Conservation (phyloP, 495 filamentous ascomycete species). For the Hypoxylon perforatum region DNA sequence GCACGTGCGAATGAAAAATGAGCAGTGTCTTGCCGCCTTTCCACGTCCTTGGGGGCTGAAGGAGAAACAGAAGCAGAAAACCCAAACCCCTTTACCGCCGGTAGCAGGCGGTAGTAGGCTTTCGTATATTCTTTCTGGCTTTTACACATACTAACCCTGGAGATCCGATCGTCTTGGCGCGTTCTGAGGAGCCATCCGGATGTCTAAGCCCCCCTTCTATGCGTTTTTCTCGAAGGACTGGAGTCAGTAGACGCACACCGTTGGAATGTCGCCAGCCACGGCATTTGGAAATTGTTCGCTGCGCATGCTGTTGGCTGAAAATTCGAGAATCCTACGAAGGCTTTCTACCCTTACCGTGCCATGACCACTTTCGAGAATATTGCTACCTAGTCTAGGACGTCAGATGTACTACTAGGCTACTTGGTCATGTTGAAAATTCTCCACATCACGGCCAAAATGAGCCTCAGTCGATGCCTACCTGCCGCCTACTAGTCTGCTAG, state of each 20-base stretch:
- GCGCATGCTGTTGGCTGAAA: too few species aligned
- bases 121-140: background rate
- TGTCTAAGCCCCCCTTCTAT: conserved; percentile 44
- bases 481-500: too few species aligned
- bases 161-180: conserved; percentile 35
- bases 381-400: too few species aligned
- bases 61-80: conserved; percentile 1
- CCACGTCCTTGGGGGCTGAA: conserved; percentile 16
- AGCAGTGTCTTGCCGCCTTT: background rate
- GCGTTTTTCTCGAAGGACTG: conserved; percentile 41
- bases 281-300: background rate
- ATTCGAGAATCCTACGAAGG: too few species aligned
- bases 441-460: conserved; percentile 2
- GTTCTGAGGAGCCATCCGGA: conserved; percentile 15
- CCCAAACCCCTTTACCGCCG: conserved; percentile 33
- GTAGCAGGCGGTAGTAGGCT: background rate
- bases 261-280: conserved; percentile 21
- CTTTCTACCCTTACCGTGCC: background rate
- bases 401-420: background rate
- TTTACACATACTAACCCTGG: conserved; percentile 3
- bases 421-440: background rate
- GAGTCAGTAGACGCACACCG: background rate
- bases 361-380: too few species aligned
- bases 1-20: conserved; percentile 31
- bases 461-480: conserved; percentile 3